Evolutionary conservation across 73 alveolate genomes (phyloP), one percentile per base, ranked within the genome.

Genomic region (Blepharisma japonicum): DNA sequence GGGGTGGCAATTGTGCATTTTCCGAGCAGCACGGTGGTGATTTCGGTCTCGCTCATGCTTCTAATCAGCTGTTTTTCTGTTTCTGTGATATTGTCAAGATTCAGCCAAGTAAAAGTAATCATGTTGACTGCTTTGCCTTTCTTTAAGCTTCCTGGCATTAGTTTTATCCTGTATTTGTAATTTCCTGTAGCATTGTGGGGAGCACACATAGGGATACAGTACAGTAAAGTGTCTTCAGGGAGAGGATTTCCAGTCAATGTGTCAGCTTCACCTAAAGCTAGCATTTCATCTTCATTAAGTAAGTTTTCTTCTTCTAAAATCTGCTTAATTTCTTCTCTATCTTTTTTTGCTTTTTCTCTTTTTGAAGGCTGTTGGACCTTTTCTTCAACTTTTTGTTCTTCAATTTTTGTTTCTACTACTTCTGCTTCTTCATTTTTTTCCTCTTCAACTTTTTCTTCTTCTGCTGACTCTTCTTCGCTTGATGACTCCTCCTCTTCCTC

Each of bases 131-230:
- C 96, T 50, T 81, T 86, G 4, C 96, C 96, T 72, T 90, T 77
- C 81, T 90, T 90, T n/a, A 68, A 46, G 25, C 85, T 51, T 5
- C 96, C 96, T 5, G 94, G 94, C 6, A 49, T 55, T 53, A 90
- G 56, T 67, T 90, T 90, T 45, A 82, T 91, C 77, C 88, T 86
- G 84, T 90, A 90, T 68, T 83, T 86, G 79, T 81, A 77, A 6
- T 86, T 55, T 14, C 45, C 32, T 45, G 87, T 86, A 11, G 90
- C 78, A 0, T 89, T 38, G 80, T 86, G 88, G 6, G 96, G 96
- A 48, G 94, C 93, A 8, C 89, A 79, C 96, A 90, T 86, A 39
- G 96, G 93, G 23, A 90, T 87, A 42, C 86, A 83, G 51, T 50
- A 71, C 50, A 87, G 71, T 6, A 90, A 2, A 8, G 81, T 48